Percentiles rank a stretch among this genome's conserved stretches.
phyloP scores from a whole-genome alignment of 2,329 filamentous ascomycete species.

The Colletotrichum zoysiae region DNA sequence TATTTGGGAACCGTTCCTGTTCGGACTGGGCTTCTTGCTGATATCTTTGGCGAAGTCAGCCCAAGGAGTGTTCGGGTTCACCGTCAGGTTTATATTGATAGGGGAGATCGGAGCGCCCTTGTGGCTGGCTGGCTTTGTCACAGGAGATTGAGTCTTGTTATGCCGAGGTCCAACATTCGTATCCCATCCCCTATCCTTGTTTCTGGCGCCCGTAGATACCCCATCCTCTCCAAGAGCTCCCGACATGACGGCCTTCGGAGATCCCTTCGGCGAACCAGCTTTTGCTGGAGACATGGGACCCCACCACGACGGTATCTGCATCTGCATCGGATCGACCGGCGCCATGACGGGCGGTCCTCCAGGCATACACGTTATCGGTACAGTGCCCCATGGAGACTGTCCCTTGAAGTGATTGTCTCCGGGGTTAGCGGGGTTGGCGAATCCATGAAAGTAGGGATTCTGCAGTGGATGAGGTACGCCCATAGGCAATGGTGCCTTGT shows the following conservation, averaged over 20 bases:
- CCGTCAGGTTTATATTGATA: slow-evolving; percentile 35
- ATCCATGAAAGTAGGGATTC: slow-evolving; percentile 59
- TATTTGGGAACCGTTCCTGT: slow-evolving; percentile 18
- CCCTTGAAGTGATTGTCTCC: slow-evolving; percentile 31
- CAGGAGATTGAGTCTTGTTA: slow-evolving; percentile 15
- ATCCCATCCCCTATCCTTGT: slow-evolving; percentile 43
- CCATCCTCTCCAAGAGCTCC: slow-evolving; percentile 18
- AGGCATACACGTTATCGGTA: slow-evolving; percentile 23
- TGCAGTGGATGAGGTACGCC: slow-evolving; percentile 58
- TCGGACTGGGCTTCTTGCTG: slow-evolving; percentile 32
- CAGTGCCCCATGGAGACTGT: slow-evolving; percentile 37
- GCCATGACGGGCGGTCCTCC: slow-evolving; percentile 26
- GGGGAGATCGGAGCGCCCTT: slow-evolving; percentile 30
- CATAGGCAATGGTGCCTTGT: slow-evolving; percentile 52
- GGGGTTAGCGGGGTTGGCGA: slow-evolving; percentile 45
- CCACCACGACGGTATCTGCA: slow-evolving; percentile 30
- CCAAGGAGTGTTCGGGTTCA: slow-evolving; percentile 40
- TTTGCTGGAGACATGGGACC: slow-evolving; percentile 20
- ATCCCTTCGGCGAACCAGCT: slow-evolving; percentile 1
- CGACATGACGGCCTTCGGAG: slow-evolving; percentile 32
- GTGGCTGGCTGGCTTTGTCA: slow-evolving; percentile 7
- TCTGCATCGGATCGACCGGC: slow-evolving; percentile 26
- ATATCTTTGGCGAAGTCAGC: slow-evolving; percentile 25
- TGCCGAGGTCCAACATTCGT: slow-evolving; percentile 33
- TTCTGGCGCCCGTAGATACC: slow-evolving; percentile 21